Conservation (phyloP, 345 rosid species). For the Eucalyptus grandis region DNA sequence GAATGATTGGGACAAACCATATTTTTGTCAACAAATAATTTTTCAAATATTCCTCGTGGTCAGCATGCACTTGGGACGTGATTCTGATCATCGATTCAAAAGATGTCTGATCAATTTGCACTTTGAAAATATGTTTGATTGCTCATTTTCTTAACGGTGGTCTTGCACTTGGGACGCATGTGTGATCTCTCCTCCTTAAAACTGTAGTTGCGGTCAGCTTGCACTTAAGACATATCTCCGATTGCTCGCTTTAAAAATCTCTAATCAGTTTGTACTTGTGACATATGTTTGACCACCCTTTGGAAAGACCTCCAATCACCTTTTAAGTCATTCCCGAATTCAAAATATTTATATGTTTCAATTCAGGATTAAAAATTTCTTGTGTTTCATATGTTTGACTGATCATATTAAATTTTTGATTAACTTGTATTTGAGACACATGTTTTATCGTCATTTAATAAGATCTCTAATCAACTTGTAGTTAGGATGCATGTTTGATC, state of each 20-base stretch:
- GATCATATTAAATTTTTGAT: neutral
- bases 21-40: too few relatives aligned
- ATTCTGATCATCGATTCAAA: too few relatives aligned
- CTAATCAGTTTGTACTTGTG: neutral
- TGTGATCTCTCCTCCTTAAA: neutral
- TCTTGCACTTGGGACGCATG: too few relatives aligned
- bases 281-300: neutral
- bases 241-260: neutral
- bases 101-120: neutral
- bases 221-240: neutral
- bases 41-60: neutral
- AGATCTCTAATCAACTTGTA: neutral
- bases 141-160: neutral
- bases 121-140: neutral
- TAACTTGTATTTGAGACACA: neutral
- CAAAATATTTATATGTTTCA: neutral
- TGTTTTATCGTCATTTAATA: neutral
- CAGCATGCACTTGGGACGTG: neutral
- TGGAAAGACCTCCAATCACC: neutral
- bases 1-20: neutral
- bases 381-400: neutral
- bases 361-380: neutral
- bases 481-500: neutral
- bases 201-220: neutral
- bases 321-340: neutral